Base-by-base conservation (phyloP, 2,329 filamentous ascomycete genomes). In the Exophiala bonariae region DNA sequence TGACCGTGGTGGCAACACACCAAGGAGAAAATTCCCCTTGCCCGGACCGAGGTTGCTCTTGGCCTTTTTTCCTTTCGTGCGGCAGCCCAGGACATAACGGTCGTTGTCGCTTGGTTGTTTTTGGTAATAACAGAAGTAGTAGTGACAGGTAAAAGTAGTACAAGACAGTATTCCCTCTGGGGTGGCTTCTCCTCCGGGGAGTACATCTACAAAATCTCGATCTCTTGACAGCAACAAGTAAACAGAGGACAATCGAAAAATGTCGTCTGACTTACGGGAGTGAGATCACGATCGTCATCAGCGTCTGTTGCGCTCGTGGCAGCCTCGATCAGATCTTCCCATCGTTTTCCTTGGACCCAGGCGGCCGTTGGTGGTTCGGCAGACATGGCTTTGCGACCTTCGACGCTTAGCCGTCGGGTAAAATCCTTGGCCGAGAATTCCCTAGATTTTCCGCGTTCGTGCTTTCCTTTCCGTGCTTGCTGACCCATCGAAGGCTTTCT, bases 301-400 rank as follows among this genome's bases (percentile, higher is more conserved):
- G 86, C 92, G 71, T 95, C 91, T 13, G 54, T 54, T 20, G 91
- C 90, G 52, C 89, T 96, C 23, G 92, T 90, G 44, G 88, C 92
- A 42, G 92, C 92, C 68, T 96, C 91, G 56, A 97, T 95, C 51
- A 97, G 77, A 67, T 97, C 92, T 68, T 96, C 89, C 93, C 92
- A 97, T 61, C 92, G 80, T 72, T 93, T 95, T 56, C 89, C 90
- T 69, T 87, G 82, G 39, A 79, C 74, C 60, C 78, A 81, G 14
- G 79, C 87, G 50, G 87, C 85, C 16, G 81, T 83, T 47, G 85
- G 81, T 18, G 91, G 90, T 68, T 96, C 92, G 33, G 88, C 88
- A 13, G 89, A 95, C 57, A 87, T 80, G 46, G 89, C 88, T 70
- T 96, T 95, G 54, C 88, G 81, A 60, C 89, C 83, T 59, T 85